These are phyloP conservation scores for Bipolaris gigantea DNA, from an alignment of 2,329 filamentous ascomycete genomes.

Conservation along the genomic window DNA sequence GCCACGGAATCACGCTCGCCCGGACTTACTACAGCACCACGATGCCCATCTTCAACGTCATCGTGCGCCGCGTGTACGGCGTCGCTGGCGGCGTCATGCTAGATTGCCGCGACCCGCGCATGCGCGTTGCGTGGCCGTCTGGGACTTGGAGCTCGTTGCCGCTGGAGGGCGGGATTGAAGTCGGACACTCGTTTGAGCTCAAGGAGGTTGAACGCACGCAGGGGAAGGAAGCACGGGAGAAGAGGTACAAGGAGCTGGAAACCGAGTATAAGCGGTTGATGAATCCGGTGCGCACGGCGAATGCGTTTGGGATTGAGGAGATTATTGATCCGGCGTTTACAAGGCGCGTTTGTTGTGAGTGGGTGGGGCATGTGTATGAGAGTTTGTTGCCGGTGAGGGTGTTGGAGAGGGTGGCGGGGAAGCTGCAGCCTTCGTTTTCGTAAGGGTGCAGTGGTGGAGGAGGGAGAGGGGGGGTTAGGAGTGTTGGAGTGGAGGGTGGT, in stretches of 20 bases:
- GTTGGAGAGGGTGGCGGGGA: slow-evolving; percentile 46
- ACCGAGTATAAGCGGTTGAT: slow-evolving; percentile 63
- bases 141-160: slow-evolving; percentile 66
- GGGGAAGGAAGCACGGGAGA: slow-evolving; percentile 52
- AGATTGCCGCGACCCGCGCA: slow-evolving; percentile 62
- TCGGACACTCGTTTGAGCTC: slow-evolving; percentile 63
- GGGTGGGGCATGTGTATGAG: slow-evolving; percentile 60
- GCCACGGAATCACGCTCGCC: slow-evolving; percentile 63
- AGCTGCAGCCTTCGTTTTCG: slow-evolving; percentile 40
- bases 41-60: slow-evolving; percentile 64
- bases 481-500: neutral
- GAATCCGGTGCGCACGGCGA: slow-evolving; percentile 66
- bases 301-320: slow-evolving; percentile 65
- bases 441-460: neutral
- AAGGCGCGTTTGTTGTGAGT: slow-evolving; percentile 57
- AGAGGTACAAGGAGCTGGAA: slow-evolving; percentile 60
- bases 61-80: slow-evolving; percentile 63
- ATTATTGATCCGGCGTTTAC: slow-evolving; percentile 66
- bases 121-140: slow-evolving; percentile 65
- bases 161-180: slow-evolving; percentile 66
- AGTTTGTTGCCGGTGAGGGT: slow-evolving; percentile 55
- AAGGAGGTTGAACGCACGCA: slow-evolving; percentile 56
- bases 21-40: slow-evolving; percentile 66
- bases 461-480: neutral
- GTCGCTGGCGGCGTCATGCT: slow-evolving; percentile 68